Conservation (phyloP, 2,329 filamentous ascomycete genomes). For the Tolypocladium cylindrosporum region DNA sequence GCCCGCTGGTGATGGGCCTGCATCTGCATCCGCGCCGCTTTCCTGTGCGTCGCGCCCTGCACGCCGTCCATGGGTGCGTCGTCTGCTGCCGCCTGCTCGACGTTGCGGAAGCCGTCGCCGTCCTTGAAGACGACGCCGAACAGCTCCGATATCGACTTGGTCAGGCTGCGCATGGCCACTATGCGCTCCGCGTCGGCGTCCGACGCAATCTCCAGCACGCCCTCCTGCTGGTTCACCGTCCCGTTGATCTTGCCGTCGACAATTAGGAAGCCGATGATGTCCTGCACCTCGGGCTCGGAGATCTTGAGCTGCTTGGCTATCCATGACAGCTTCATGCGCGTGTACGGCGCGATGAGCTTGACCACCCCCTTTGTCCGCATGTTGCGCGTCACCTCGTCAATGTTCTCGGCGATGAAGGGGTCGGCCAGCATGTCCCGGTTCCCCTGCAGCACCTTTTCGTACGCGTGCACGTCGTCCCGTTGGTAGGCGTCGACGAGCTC, state of each 20-base stretch:
- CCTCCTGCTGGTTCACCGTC: conserved; percentile 80
- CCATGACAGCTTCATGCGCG: conserved; percentile 78
- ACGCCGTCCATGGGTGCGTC: conserved; percentile 19
- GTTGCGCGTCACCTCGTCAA: conserved; percentile 95
- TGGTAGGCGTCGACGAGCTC: conserved; percentile 95
- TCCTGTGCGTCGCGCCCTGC: conserved; percentile 9
- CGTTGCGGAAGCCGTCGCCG: conserved; percentile 54
- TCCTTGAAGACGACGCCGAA: conserved; percentile 68
- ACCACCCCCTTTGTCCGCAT: conserved; percentile 95
- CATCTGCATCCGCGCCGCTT: conserved; percentile 1
- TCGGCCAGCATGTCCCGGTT: conserved; percentile 87
- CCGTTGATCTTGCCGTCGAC: conserved; percentile 80
- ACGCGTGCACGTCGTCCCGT: conserved; percentile 83
- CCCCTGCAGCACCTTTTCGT: conserved; percentile 76
- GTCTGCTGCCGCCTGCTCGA: conserved; percentile 13
- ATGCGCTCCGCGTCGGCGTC: conserved; percentile 65
- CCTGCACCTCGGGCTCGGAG: conserved; percentile 74
- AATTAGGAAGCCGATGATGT: conserved; percentile 92
- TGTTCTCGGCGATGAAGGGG: conserved; percentile 96
- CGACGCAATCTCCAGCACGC: conserved; percentile 72
- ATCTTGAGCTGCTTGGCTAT: conserved; percentile 86
- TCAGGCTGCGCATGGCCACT: conserved; percentile 63
- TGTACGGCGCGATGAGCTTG: conserved; percentile 91
- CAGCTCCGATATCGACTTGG: conserved; percentile 56
- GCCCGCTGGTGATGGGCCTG: background rate